These are phyloP conservation scores for Drosera spatulata DNA, from an alignment of 179 eudicot species.

Conservation along the genomic window DNA sequence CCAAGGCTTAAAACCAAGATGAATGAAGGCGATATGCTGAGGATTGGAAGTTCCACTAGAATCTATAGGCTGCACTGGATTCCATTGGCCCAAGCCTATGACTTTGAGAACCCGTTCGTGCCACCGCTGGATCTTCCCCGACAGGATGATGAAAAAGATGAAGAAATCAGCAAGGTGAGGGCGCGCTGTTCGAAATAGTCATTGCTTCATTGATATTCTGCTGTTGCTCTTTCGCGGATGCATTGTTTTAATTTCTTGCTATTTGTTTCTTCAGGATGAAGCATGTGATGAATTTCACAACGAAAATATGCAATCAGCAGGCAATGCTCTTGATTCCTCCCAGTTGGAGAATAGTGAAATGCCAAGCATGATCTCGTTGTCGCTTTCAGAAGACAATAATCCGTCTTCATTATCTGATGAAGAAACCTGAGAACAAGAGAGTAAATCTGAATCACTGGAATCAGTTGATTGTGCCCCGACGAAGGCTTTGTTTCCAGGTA, in stretches of 20 bases:
- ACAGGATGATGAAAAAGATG: constrained; percentile 25
- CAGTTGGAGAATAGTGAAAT: background rate
- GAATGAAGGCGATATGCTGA: constrained; percentile 55
- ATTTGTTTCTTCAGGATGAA: too few relatives aligned
- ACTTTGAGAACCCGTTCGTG: constrained; percentile 47
- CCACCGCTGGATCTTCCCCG: constrained; percentile 33
- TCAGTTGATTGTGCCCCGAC: background rate
- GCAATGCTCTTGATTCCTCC: too few relatives aligned
- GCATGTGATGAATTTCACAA: too few relatives aligned
- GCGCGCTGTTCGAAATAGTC: background rate
- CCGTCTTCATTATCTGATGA: background rate
- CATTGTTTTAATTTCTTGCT: background rate
- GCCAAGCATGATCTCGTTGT: background rate
- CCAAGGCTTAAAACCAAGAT: constrained; percentile 43
- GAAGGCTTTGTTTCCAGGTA: background rate
- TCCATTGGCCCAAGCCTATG: constrained; percentile 54
- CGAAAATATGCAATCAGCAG: too few relatives aligned
- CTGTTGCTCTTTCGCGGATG: background rate
- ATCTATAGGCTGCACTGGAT: constrained; percentile 76
- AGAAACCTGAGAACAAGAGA: background rate
- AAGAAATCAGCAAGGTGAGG: constrained; percentile 18
- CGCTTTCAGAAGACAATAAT: background rate
- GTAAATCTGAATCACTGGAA: background rate
- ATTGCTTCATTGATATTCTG: background rate
- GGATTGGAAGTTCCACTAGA: constrained; percentile 76